Base-by-base conservation (phyloP, 805 yeast species). In the Wickerhamiella galacta region DNA sequence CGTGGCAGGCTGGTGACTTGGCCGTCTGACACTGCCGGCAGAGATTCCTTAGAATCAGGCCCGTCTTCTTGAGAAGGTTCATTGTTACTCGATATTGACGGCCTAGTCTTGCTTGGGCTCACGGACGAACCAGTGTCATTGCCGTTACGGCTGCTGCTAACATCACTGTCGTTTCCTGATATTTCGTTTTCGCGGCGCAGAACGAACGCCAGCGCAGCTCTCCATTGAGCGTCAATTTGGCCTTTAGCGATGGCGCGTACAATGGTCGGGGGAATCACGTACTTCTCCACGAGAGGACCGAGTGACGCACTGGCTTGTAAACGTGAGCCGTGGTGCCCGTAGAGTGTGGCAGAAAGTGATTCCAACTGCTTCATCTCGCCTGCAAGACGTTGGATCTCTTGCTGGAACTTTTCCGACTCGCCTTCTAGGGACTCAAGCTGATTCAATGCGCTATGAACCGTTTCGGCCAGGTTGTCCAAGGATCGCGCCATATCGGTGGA, bases 281-380 rank as follows among this genome's bases (percentile, higher is more conserved):
- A 58, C 41, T 79, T 85, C 24, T 76, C 65, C 1, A 83, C 73
- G n/a, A 80, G 57, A 0, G 93, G 93, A 14, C 77, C 70, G 36
- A 83, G 64, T 32, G 61, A 61, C 6, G 53, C 51, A 36, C 72
- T 69, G 14, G 67, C 61, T 20, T 54, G 44, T 12, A 65, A 61
- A 31, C 75, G 68, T 25, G 57, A 53, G 9, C 58, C 58, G 10
- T 75, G 58, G 25, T 70, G 59, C 15, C 52, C 44, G 25, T 67
- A 63, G 26, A 77, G 51, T 12, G 57, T 53, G 12, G 63, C 48
- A 2, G 79, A 70, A 37, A 70, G 62, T 4, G 57, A 49, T 43
- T 73, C 75, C 22, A 77, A 60, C 28, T 60, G 61, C 45, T 69
- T 74, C 65, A 77, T 64, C 39, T 76, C 82, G 15, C 56, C 49